Conservation (phyloP, 2,329 filamentous ascomycete genomes). For the Stagonosporopsis vannaccii region DNA sequence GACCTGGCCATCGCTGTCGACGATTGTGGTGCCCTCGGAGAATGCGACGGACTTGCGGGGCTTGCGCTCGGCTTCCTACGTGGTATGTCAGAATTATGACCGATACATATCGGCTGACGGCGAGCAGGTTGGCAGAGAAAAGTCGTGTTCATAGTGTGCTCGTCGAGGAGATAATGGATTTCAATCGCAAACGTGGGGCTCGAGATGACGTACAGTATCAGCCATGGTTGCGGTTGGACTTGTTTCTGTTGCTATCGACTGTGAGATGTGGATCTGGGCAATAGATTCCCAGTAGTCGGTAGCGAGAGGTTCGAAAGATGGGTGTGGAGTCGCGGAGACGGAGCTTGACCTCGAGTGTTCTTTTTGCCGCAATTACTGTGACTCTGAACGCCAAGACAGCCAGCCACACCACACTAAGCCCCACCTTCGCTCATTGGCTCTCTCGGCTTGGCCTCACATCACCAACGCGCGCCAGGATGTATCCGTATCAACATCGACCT, state of each 20-base stretch:
- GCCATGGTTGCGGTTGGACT: slow-evolving; percentile 59
- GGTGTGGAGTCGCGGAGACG: slow-evolving; percentile 17
- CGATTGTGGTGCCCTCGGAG: slow-evolving; percentile 83
- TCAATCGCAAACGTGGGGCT: slow-evolving; percentile 35
- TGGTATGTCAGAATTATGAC: slow-evolving; percentile 28
- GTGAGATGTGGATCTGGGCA: slow-evolving; percentile 7
- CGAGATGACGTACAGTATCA: slow-evolving; percentile 50
- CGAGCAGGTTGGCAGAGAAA: not conserved
- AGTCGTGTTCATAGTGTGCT: not conserved
- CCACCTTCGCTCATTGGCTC: slow-evolving; percentile 39
- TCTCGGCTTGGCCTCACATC: slow-evolving; percentile 21
- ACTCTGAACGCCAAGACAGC: slow-evolving; percentile 22
- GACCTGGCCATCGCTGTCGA: slow-evolving; percentile 88
- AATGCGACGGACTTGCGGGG: slow-evolving; percentile 94
- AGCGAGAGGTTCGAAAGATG: slow-evolving; percentile 13
- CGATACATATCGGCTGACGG: not conserved
- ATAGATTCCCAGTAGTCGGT: slow-evolving; percentile 4
- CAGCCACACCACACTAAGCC: slow-evolving; percentile 29
- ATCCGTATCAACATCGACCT: slow-evolving; percentile 15
- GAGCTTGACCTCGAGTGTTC: slow-evolving; percentile 19
- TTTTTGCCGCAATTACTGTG: slow-evolving; percentile 27
- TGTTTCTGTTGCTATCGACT: slow-evolving; percentile 7
- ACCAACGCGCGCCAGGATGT: slow-evolving; percentile 21
- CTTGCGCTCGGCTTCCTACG: slow-evolving; percentile 66
- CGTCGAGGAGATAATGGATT: slow-evolving; percentile 23